Conservation (phyloP, 2,329 filamentous ascomycete genomes). For the Apiospora aurea region DNA sequence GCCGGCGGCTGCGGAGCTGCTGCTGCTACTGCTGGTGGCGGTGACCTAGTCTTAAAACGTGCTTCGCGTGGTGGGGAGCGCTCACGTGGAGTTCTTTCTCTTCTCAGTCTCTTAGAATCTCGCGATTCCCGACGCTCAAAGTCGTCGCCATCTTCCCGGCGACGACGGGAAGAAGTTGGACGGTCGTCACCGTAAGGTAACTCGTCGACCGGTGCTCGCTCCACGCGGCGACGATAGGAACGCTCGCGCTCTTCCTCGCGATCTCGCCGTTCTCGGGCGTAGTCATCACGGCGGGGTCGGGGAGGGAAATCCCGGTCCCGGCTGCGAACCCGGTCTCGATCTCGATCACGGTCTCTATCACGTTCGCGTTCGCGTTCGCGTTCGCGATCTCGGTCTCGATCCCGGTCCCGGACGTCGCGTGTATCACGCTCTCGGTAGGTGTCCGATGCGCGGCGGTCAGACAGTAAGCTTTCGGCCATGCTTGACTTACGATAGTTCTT, state of each 20-base stretch:
- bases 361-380: conserved; percentile 49
- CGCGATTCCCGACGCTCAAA: conserved; percentile 69
- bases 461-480: conserved; percentile 69
- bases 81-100: conserved; percentile 66
- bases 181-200: conserved; percentile 87
- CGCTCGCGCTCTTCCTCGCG: conserved; percentile 91
- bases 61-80: conserved; percentile 65
- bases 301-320: conserved; percentile 54
- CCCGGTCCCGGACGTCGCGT: conserved; percentile 49
- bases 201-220: conserved; percentile 78
- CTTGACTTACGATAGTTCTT: conserved; percentile 86
- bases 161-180: conserved; percentile 71
- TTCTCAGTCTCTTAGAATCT: conserved; percentile 70
- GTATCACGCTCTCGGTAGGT: conserved; percentile 52
- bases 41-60: conserved; percentile 64
- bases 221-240: conserved; percentile 77
- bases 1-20: conserved; percentile 36
- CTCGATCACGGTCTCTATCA: conserved; percentile 44
- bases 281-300: conserved; percentile 69
- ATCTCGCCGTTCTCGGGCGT: conserved; percentile 86
- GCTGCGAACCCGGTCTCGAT: conserved; percentile 45
- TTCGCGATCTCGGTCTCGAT: conserved; percentile 46
- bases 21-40: conserved; percentile 43
- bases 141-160: conserved; percentile 80
- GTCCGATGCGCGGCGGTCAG: conserved; percentile 58